Evolutionary conservation across 2,329 filamentous ascomycete genomes (phyloP), one percentile per base, ranked within the genome.

Genomic region (Aspergillus alliaceus): DNA sequence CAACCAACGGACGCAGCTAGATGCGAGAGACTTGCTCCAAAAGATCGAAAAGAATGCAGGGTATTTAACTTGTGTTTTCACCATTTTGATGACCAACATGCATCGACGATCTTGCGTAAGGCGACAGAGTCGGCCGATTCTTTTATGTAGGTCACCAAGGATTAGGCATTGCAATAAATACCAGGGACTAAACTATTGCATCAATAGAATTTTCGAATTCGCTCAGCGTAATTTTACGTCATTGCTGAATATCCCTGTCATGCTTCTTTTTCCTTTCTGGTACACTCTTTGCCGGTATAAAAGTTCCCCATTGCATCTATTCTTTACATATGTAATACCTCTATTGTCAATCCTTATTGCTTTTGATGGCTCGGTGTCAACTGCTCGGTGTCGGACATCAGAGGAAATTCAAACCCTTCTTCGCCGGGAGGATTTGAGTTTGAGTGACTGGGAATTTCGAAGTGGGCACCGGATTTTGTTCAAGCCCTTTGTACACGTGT

Each of bases 61-160:
- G 75, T 91, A 50, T 92, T 90, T 72, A 90, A 88, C 69, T 78
- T 91, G 2, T 84, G 88, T 1, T 93, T 93, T 67, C 90, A 92
- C 72, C 89, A 92, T 74, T 92, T 92, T 64, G 82, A 86, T 59
- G 86, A 91, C 66, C 74, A 75, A 4, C 72, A 86, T 18, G 89
- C 87, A 0, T 75, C 70, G 25, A 78, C 79, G 8, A 87, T 91
- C 29, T 70, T 93, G 31, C 78, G 78, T 52, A 86, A 89, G 68
- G 58, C 61, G 9, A 50, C 64, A 2, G 62, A 71, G 57, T 64
- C 53, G 9, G 63, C 58, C 25, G 70, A 71, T 49, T 47, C 63
- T 1, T 66, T 65, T 25, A 55, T 65, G 70, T 70, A 59, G 54
- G 66, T 58, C 27, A n/a, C n/a, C n/a, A n/a, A n/a, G n/a, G n/a